A percentile compares a stretch with the other conserved stretches of the same genome.
Conservation (phyloP, 192 early-diverging fungal species). For the Diversispora epigaea region DNA sequence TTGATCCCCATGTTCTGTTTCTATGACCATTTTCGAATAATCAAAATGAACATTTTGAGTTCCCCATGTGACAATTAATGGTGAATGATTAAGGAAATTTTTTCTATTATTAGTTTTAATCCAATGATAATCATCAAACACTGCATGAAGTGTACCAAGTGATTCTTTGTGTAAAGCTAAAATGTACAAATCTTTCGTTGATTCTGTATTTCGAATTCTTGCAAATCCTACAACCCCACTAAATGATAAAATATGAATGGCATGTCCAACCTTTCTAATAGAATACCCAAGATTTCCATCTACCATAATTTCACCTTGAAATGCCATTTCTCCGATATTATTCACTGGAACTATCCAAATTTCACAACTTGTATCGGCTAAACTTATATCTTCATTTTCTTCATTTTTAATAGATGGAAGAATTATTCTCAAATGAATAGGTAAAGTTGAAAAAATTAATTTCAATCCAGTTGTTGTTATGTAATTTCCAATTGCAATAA, state of each 20-base stretch:
- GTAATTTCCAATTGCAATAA: conserved; percentile 66
- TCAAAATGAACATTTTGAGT: conserved; percentile 47
- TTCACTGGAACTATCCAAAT: conserved; percentile 66
- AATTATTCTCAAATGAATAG: conserved; percentile 51
- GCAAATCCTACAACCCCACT: conserved; percentile 4
- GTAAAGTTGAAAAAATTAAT: conserved; percentile 57
- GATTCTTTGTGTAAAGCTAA: conserved; percentile 32
- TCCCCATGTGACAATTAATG: conserved; percentile 52
- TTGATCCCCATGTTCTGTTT: conserved; percentile 36
- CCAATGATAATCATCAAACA: conserved; percentile 50
- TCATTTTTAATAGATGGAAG: conserved; percentile 17
- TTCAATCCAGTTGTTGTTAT: conserved; percentile 47
- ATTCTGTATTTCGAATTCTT: neutral
- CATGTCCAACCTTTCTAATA: neutral
- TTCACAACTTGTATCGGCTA: conserved; percentile 23
- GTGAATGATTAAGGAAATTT: conserved; percentile 37
- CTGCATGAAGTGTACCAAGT: conserved; percentile 50
- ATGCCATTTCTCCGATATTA: conserved; percentile 58
- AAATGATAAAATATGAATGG: conserved; percentile 11
- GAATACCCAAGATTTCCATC: conserved; percentile 31
- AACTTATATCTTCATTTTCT: conserved; percentile 29
- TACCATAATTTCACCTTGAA: conserved; percentile 49
- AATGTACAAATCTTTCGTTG: conserved; percentile 30
- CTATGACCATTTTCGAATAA: conserved; percentile 22
- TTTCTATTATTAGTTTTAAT: conserved; percentile 2